Base-by-base conservation (phyloP, 139 green algal genomes). In the Chlamydomonas urium region DNA sequence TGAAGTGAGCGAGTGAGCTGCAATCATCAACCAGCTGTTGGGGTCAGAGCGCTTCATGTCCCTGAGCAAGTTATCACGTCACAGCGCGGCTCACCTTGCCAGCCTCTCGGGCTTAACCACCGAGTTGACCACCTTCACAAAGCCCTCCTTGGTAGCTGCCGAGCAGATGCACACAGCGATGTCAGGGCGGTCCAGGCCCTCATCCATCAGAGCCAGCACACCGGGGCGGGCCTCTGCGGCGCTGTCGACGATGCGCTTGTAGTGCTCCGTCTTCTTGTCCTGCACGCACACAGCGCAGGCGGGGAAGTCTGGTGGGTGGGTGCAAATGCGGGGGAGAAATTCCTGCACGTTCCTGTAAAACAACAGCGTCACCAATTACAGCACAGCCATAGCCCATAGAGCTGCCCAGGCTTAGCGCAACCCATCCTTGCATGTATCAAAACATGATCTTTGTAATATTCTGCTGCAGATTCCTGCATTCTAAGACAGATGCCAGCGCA, bases 151-250 rank as follows among this genome's bases (percentile, higher is more conserved):
- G 65, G 91, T 96, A 32, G 89, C 83, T 0, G 91, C 91, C 8
- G 85, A 93, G 83, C 90, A 88, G 48, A 89, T 85, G 59, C 75
- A 94, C 21, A 96, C 86, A 0, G 80, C 89, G 36, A 96, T 69
- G 33, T 81, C 76, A 21, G 83, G 66, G 8, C 85, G 83, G 2
- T 75, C 78, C 6, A 79, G 78, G 2, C 71, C 57, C 1, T 90
- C 90, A 62, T 92, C 87, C 78, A 96, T 93, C 36, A 96, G 48
- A 36, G 74, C 59, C 67, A 95, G 59, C 24, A 96, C 73, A 28
- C 74, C 74, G 1, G 69, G 70, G 1, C 75, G 71, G 14, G 69
- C 50, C 76, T 71, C 67, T 6, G 66, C 74, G 1, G 65, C 65
- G 10, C 76, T 45, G 32, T 73, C 80, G 24, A 90, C 83, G 32